These are phyloP conservation scores for Iberis pinnata DNA, from an alignment of 345 rosid genomes.

Conservation along the genomic window DNA sequence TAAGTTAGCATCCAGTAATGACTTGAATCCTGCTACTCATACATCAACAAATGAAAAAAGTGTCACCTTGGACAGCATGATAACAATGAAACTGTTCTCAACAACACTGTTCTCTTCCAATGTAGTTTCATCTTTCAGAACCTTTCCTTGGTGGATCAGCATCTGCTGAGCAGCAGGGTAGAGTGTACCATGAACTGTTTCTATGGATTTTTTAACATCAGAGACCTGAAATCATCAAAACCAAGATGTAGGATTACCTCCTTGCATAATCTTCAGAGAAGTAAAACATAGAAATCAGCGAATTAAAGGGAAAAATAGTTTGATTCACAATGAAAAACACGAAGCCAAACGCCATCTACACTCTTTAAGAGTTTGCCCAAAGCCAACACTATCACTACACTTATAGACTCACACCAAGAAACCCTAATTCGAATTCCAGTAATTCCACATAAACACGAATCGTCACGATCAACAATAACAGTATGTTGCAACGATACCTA, in stretches of 20 bases:
- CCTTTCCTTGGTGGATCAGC: constrained; percentile 83
- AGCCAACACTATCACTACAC: constrained; percentile 5
- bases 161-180: constrained; percentile 77
- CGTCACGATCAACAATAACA: constrained; percentile 1
- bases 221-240: constrained; percentile 38
- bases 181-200: constrained; percentile 53
- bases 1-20: background rate
- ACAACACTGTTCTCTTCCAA: constrained; percentile 59
- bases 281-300: background rate
- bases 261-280: background rate
- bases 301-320: background rate
- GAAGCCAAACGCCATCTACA: background rate
- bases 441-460: background rate
- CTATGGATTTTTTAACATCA: constrained; percentile 65
- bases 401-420: background rate
- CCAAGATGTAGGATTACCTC: no score
- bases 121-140: constrained; percentile 63
- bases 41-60: background rate
- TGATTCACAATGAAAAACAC: constrained; percentile 4
- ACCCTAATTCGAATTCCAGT: constrained; percentile 28
- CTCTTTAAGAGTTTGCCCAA: background rate
- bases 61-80: constrained; percentile 75
- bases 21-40: background rate
- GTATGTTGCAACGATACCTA: constrained; percentile 5
- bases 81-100: constrained; percentile 78